A percentile compares a stretch with the other conserved stretches of the same genome.
phyloP scores from a whole-genome alignment of 257 asterid species.

The Scutellaria barbata region DNA sequence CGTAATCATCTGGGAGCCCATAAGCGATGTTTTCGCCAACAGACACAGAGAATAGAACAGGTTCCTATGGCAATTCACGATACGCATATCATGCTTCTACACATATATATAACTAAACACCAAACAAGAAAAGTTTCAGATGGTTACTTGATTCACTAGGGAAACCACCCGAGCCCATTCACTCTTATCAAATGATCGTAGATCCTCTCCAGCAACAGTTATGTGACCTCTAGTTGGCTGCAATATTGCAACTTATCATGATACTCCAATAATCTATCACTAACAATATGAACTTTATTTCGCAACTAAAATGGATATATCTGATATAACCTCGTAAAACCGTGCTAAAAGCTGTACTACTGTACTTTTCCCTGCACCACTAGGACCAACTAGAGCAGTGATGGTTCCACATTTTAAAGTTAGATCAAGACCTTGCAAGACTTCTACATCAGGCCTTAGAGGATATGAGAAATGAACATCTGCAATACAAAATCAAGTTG shows the following conservation, averaged over 20 bases:
- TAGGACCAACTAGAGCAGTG: constrained; percentile 95
- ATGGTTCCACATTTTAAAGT: constrained; percentile 79
- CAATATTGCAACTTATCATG: constrained; percentile 35
- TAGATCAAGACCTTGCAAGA: constrained; percentile 80
- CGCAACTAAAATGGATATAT: constrained; percentile 13
- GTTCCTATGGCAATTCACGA: constrained; percentile 62
- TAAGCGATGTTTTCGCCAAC: constrained; percentile 97
- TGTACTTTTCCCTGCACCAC: constrained; percentile 99
- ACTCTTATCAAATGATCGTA: constrained; percentile 86
- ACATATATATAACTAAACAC: background rate
- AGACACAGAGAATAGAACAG: constrained; percentile 90
- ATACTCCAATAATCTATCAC: background rate
- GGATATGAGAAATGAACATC: constrained; percentile 94
- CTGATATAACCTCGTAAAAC: constrained; percentile 73
- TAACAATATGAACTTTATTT: constrained; percentile 1
- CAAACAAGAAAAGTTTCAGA: constrained; percentile 30
- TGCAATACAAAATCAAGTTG: constrained; percentile 43
- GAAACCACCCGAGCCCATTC: constrained; percentile 97
- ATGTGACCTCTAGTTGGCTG: constrained; percentile 92
- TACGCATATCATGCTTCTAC: background rate
- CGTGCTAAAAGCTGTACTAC: constrained; percentile 95
- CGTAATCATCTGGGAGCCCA: constrained; percentile 91
- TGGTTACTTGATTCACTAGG: constrained; percentile 83
- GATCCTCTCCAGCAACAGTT: constrained; percentile 97
- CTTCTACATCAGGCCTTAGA: constrained; percentile 85